Base-by-base conservation (phyloP, 768 basidiomycete genomes). In the Mycena maculata region DNA sequence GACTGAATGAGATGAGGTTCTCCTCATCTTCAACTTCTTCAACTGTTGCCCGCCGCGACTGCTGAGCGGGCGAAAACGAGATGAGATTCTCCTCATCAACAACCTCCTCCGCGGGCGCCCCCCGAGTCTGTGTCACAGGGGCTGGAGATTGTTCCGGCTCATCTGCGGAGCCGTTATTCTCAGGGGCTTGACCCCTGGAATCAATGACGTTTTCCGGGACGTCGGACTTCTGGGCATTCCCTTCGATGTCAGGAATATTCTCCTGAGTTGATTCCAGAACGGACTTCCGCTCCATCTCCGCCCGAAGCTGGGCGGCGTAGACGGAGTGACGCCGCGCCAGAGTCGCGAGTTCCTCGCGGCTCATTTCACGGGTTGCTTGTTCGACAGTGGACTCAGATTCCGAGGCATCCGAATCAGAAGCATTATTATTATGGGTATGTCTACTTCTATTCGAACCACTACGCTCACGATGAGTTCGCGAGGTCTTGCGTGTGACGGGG, bases 401-500 rank as follows among this genome's bases (percentile, higher is more conserved):
- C n/a, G 44, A 45, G n/a, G 44, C 20, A 25, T 25, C 23, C 44
- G 23, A 45, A 18, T 10, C 10, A 45, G 44, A 45, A 18, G 44
- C 10, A 45, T 10, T 22, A 15, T 45, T 45, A 45, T 45, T 45
- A 25, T 4, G 18, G 38, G 23, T 55, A 55, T 41, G 3, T 13
- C 39, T 36, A 23, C 33, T 39, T 16, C 18, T 22, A 36, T 30
- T 30, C 36, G 48, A n/a, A 3, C 12, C 45, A 45, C 41, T 30
- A 44, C 53, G 55, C 38, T 58, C 56, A n/a, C 56, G 42, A n/a
- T 58, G 56, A 12, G 42, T 30, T 2, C 56, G 56, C 27, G 56
- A 44, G n/a, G 56, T 58, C 42, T 31, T 44, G 8, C 56, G 56
- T 2, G 41, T 44, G 20, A 58, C 56, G 15, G 41, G 56, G 20